A percentile compares a stretch with the other conserved stretches of the same genome.
Evolutionary conservation across 306 rosid species (phyloP).

Genomic region (Trifolium fragiferum): DNA sequence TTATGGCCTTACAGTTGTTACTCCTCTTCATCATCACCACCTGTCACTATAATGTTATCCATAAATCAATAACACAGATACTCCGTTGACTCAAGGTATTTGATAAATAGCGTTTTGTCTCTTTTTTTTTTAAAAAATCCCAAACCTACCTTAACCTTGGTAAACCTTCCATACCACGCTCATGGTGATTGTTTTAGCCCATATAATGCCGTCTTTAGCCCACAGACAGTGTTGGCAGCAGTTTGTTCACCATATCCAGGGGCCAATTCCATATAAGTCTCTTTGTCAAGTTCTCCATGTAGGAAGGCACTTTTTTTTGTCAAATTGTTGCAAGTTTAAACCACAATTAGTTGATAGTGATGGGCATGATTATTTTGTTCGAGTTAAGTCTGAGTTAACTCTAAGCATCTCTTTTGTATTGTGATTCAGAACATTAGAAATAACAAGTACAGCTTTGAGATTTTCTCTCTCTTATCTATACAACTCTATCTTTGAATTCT

Average conservation of each 20-base stretch:
- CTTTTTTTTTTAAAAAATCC: not conserved
- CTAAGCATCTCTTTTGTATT: not conserved
- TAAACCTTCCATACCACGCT: not conserved
- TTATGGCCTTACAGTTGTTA: not conserved
- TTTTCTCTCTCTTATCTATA: not conserved
- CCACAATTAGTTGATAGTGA: not conserved
- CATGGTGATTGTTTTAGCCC: not conserved
- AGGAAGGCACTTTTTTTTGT: not conserved
- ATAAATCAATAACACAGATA: not conserved
- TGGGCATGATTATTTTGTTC: not conserved
- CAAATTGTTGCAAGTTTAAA: not conserved
- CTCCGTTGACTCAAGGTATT: not conserved
- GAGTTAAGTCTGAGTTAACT: constrained; percentile 8
- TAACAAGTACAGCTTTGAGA: not conserved
- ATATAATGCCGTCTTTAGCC: not conserved
- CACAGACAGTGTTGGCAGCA: not conserved
- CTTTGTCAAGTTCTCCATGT: not conserved
- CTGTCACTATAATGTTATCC: not conserved
- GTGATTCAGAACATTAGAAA: not conserved
- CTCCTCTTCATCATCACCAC: not conserved
- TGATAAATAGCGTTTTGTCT: not conserved
- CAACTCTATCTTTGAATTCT: not conserved
- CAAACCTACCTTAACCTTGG: no score
- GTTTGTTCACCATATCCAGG: not conserved
- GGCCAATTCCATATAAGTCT: not conserved